Conservation (phyloP, 495 filamentous ascomycete genomes). For the Amorphotheca resinae region DNA sequence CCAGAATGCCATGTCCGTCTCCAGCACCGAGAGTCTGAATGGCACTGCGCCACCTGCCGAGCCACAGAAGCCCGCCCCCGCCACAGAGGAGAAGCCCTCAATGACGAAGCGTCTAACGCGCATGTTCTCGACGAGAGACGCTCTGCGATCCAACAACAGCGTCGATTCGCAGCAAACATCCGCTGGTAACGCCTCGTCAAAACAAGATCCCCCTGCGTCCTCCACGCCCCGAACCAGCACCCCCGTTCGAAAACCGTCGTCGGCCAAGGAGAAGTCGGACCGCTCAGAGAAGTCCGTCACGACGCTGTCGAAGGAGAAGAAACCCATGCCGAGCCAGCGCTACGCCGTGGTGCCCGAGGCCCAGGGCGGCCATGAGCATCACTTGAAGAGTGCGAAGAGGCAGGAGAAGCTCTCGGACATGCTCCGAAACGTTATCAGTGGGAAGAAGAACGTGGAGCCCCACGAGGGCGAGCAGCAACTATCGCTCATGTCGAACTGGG, state of each 20-base stretch:
- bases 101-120: slow-evolving; percentile 47
- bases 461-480: slow-evolving; percentile 66
- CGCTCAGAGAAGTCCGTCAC: slow-evolving; percentile 19
- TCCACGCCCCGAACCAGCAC: slow-evolving; percentile 29
- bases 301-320: slow-evolving; percentile 32
- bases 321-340: slow-evolving; percentile 26
- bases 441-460: slow-evolving; percentile 53
- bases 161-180: slow-evolving; percentile 21
- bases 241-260: slow-evolving; percentile 26
- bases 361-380: slow-evolving; percentile 65
- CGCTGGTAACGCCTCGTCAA: slow-evolving; percentile 27
- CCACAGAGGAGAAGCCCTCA: slow-evolving; percentile 29
- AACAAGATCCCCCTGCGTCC: slow-evolving; percentile 1
- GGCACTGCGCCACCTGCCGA: slow-evolving; percentile 19
- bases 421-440: slow-evolving; percentile 68
- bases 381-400: slow-evolving; percentile 72
- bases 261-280: slow-evolving; percentile 20
- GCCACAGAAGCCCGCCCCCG: slow-evolving; percentile 20
- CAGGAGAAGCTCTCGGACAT: slow-evolving; percentile 95
- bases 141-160: slow-evolving; percentile 23
- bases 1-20: background rate
- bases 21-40: slow-evolving; percentile 18
- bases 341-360: slow-evolving; percentile 29
- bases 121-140: slow-evolving; percentile 39
- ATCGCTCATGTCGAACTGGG: slow-evolving; percentile 90